Evolutionary conservation across 139 green algal genomes (phyloP), one percentile per base, ranked within the genome.

Genomic region (Nannochloris sp.): DNA sequence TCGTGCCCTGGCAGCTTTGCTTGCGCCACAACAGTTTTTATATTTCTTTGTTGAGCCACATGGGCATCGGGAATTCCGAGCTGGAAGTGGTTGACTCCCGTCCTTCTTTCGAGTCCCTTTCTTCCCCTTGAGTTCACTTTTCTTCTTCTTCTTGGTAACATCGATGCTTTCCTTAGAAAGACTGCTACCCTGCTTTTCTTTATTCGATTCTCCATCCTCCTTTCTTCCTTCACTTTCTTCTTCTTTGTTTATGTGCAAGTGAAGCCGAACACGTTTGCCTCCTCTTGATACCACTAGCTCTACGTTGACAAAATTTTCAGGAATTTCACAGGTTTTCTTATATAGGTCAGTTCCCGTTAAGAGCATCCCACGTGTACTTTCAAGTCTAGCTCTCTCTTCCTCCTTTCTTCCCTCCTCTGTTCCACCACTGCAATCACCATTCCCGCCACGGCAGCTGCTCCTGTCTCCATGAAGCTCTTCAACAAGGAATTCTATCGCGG

Each of bases 21-120:
- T 59, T 25, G 38, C 23, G 27, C 57, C 37, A 27, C 74, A 81
- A 36, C 74, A 81, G 3, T 65, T 64, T 47, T 81, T 81, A 32
- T 75, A 78, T 15, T 72, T 63, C 12, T 48, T 51, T 6, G 24
- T 15, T 37, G 56, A 71, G 4, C 74, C 74, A 63, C 74, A 81
- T 15, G 74, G 70, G 63, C 74, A 81, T 12, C 54, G 30, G 14
- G 53, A 58, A 45, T 73, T 73, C 25, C 63, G 61, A 25, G 55
- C 34, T 51, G 42, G n/a, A n/a, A n/a, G n/a, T n/a, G n/a, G n/a
- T n/a, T n/a, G n/a, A n/a, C n/a, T n/a, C n/a, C n/a, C n/a, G n/a
- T n/a, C n/a, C n/a, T n/a, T n/a, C n/a, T n/a, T n/a, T n/a, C n/a
- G n/a, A n/a, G n/a, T n/a, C n/a, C n/a, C n/a, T n/a, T n/a, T n/a